Base-by-base conservation (phyloP, 192 early-diverging fungal genomes). In the Umbelopsis vinacea region DNA sequence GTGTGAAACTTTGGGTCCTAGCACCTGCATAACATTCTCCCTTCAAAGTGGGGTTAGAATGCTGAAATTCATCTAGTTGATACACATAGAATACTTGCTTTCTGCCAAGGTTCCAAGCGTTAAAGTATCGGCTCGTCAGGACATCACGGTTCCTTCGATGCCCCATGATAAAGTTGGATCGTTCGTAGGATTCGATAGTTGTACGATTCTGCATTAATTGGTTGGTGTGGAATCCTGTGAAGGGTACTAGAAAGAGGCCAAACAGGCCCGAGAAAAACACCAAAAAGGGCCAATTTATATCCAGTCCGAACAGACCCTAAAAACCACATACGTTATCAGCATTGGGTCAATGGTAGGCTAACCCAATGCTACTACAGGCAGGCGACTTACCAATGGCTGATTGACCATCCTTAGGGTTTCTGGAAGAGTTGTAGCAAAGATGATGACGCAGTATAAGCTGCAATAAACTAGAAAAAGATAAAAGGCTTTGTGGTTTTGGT, bases 181-280 rank as follows among this genome's bases (percentile, higher is more conserved):
- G 72, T 50, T 76, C 79, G 37, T 81, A 81, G 11, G 79, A 81
- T 43, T 88, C 87, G 29, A 88, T 86, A 0, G 87, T 88, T 2
- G 87, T 88, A 38, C 82, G 76, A 50, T 88, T 88, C 19, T 76
- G 74, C 9, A 83, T 68, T 22, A 88, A 54, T 55, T 84, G 78
- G 17, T 55, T 54, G 14, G 82, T 85, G 69, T 88, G 87, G 17
- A 82, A 83, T 0, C 68, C 38, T 8, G 82, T 86, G 55, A 88
- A 86, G 1, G 85, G 76, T 0, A 86, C 70, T 46, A 86, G 71
- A 19, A 88, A 76, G 19, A 86, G 43, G 4, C 77, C 81, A 71
- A 88, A 80, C 0, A 88, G 26, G 1, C 77, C 74, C n/a, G 85
- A 67, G 2, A 84, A 50, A 19, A 81, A 50, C 3, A 76, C 74